Conservation (phyloP, 257 asterid genomes). For the Solanum ossicruentum region DNA sequence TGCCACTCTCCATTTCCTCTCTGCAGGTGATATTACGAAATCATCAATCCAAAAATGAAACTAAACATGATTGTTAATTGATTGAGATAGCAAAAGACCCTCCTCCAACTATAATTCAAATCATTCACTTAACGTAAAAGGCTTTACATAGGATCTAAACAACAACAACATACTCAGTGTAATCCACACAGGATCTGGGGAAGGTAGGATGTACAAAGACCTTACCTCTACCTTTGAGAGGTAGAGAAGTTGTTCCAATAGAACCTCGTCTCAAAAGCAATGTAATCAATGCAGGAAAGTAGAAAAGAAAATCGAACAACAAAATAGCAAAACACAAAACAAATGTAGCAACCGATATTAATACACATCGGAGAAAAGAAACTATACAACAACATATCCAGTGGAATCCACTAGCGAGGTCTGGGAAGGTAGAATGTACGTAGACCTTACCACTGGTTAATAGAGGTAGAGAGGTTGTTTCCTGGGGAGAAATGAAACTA, state of each 20-base stretch:
- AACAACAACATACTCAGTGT: background rate
- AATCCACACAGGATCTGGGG: background rate
- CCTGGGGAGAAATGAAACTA: background rate
- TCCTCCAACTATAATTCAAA: background rate
- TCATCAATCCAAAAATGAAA: constrained; percentile 1
- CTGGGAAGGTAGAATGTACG: no score
- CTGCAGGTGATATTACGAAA: constrained; percentile 9
- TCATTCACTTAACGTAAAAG: background rate
- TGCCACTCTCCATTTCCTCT: constrained; percentile 47
- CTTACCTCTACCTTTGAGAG: background rate
- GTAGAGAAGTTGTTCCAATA: background rate
- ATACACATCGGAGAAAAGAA: background rate
- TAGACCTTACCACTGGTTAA: no score
- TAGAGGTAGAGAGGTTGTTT: no score
- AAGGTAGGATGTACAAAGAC: background rate
- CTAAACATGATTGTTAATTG: background rate
- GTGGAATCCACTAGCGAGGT: no score
- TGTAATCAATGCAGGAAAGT: background rate
- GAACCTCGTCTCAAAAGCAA: background rate
- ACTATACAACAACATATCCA: background rate
- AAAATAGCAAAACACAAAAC: background rate
- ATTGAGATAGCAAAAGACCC: background rate
- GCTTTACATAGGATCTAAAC: background rate
- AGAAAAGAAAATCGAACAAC: background rate
- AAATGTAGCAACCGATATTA: background rate